Evolutionary conservation across 352 stramenopile genomes (phyloP).

Genomic region (Globisporangium nodosum): DNA sequence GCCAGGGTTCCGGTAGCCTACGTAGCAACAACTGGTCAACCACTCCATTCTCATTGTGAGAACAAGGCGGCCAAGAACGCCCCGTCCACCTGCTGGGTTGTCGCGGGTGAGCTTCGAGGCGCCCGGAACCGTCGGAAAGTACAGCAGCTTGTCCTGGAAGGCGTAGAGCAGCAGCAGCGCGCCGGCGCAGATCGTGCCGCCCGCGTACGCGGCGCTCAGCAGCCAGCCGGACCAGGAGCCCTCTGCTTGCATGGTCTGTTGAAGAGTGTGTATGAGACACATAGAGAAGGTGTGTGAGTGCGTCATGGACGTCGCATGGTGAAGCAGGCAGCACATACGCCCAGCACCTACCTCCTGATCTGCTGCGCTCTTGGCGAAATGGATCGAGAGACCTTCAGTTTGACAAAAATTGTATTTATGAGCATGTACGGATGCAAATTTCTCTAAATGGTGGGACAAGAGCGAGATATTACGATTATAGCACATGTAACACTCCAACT

Average conservation of each 20-base stretch:
- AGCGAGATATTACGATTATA: neutral
- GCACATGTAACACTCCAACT: neutral
- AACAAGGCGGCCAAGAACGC: neutral
- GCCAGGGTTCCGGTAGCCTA: slow-evolving; percentile 83
- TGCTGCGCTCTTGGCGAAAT: no score
- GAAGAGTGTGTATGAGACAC: neutral
- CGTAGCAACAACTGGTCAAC: neutral
- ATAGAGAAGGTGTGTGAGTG: neutral
- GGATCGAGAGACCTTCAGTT: no score
- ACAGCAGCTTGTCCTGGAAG: slow-evolving; percentile 80
- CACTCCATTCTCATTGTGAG: no score
- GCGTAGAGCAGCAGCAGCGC: slow-evolving; percentile 71
- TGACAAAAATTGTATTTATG: no score
- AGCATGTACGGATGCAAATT: no score
- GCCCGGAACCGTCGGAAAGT: slow-evolving; percentile 76
- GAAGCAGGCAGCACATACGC: no score
- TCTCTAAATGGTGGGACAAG: no score
- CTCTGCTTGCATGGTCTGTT: slow-evolving; percentile 27
- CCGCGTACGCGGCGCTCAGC: slow-evolving; percentile 53
- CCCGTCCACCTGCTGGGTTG: slow-evolving; percentile 50
- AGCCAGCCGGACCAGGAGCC: slow-evolving; percentile 52
- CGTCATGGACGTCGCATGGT: neutral
- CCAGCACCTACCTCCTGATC: neutral
- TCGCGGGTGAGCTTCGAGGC: slow-evolving; percentile 77
- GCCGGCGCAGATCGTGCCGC: slow-evolving; percentile 48